phyloP scores from a whole-genome alignment of 495 filamentous ascomycete genomes.

The Aspergillus campestris region DNA sequence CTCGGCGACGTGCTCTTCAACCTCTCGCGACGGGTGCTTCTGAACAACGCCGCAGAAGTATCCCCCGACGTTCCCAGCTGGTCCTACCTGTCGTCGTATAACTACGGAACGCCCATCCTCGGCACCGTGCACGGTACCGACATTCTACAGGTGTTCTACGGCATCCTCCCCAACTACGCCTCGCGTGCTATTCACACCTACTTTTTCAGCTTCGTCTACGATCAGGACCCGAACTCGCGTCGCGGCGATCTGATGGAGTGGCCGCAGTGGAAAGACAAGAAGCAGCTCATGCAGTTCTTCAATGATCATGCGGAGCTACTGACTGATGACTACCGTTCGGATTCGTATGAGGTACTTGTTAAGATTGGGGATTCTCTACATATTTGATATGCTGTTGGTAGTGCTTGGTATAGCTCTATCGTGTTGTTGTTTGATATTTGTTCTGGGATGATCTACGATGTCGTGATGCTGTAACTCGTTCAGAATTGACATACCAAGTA shows the following conservation, averaged over 20 bases:
- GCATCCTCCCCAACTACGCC: constrained; percentile 53
- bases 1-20: constrained; percentile 63
- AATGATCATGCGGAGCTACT: constrained; percentile 34
- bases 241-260: constrained; percentile 38
- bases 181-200: constrained; percentile 49
- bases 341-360: constrained; percentile 39
- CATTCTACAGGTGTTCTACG: constrained; percentile 57
- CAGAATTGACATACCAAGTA: no score
- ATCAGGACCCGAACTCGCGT: constrained; percentile 52
- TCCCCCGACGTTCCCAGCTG: constrained; percentile 52
- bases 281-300: constrained; percentile 51
- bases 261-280: constrained; percentile 51
- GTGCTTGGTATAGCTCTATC: background rate
- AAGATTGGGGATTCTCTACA: constrained; percentile 37
- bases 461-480: no score
- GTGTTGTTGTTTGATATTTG: background rate
- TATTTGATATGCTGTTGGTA: constrained; percentile 44
- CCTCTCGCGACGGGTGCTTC: constrained; percentile 50
- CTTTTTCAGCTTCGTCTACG: constrained; percentile 58
- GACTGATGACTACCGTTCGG: constrained; percentile 51
- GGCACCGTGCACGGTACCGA: constrained; percentile 69
- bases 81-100: constrained; percentile 64
- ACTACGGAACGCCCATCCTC: constrained; percentile 58
- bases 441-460: no score
- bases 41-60: constrained; percentile 29